These are phyloP conservation scores for Plasmodium vinckei DNA, from an alignment of 169 alveolate genomes.

Conservation along the genomic window DNA sequence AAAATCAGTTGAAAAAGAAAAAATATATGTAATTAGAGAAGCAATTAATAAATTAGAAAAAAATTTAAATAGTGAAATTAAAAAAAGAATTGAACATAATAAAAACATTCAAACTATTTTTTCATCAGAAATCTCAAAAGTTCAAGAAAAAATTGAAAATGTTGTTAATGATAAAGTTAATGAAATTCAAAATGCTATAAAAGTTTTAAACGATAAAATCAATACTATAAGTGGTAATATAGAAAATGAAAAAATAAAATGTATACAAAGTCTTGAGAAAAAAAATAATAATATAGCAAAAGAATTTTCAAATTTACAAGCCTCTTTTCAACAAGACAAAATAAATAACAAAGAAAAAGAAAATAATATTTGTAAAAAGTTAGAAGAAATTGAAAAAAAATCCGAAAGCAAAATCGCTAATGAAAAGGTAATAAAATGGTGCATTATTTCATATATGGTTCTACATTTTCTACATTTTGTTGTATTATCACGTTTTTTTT, in stretches of 20 bases:
- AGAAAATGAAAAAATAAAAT: conserved; percentile 62
- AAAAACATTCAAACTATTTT: conserved; percentile 47
- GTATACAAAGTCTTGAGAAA: conserved; percentile 42
- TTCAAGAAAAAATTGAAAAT: conserved; percentile 64
- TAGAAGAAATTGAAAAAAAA: conserved; percentile 54
- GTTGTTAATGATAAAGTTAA: conserved; percentile 52
- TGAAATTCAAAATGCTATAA: conserved; percentile 60
- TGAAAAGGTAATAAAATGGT: conserved; percentile 23
- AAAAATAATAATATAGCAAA: conserved; percentile 51
- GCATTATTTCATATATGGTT: no score
- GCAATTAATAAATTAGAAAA: conserved; percentile 61
- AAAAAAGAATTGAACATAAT: conserved; percentile 69
- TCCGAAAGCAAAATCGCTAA: conserved; percentile 22
- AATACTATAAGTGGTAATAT: conserved; percentile 45
- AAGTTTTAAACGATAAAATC: conserved; percentile 33
- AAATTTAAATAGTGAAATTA: conserved; percentile 53
- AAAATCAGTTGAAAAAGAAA: conserved; percentile 70
- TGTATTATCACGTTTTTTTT: no score
- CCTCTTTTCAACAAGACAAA: conserved; percentile 52
- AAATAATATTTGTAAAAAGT: conserved; percentile 47
- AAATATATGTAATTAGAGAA: conserved; percentile 65
- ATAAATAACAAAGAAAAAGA: conserved; percentile 58
- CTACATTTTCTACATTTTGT: no score
- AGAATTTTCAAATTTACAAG: conserved; percentile 39
- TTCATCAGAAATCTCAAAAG: conserved; percentile 55